A percentile compares a stretch with the other conserved stretches of the same genome.
Conservation (phyloP, 768 basidiomycete species). For the Podaxis pistillaris region DNA sequence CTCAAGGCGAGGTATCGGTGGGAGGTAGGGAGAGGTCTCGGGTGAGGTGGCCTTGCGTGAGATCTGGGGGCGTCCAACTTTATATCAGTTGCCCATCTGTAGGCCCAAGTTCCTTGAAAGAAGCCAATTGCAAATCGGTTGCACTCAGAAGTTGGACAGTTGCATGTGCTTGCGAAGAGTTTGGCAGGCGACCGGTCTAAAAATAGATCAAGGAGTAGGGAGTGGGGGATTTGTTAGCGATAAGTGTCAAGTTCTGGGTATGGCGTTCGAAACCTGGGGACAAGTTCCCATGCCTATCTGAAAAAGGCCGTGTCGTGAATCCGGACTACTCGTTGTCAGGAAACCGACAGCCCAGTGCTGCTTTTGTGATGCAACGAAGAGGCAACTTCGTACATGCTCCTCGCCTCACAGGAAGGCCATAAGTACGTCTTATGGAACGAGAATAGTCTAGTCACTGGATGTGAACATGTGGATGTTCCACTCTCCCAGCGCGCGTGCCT, state of each 20-base stretch:
- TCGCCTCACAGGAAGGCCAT: background rate
- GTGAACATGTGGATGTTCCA: constrained; percentile 1
- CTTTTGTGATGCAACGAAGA: background rate
- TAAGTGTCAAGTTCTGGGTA: background rate
- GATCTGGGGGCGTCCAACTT: background rate
- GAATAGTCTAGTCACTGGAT: background rate
- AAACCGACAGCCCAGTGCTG: background rate
- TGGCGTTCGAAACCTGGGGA: background rate
- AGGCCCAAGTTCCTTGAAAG: background rate
- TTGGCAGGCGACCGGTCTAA: background rate
- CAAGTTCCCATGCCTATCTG: background rate
- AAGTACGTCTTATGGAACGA: background rate
- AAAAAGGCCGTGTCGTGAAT: background rate
- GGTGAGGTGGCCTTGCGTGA: background rate
- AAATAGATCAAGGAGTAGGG: constrained; percentile 1
- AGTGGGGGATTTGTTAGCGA: background rate
- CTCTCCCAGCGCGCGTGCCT: background rate
- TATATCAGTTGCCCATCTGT: background rate
- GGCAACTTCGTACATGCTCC: background rate
- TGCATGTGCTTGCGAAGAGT: constrained; percentile 8
- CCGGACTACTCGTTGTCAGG: background rate
- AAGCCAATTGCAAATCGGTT: background rate
- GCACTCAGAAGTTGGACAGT: background rate
- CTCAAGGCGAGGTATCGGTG: too few species aligned
- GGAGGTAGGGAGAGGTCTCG: background rate